Evolutionary conservation across 75 land plant genomes (phyloP), one percentile per base, ranked within the genome.

Genomic region (Cupressus sempervirens): DNA sequence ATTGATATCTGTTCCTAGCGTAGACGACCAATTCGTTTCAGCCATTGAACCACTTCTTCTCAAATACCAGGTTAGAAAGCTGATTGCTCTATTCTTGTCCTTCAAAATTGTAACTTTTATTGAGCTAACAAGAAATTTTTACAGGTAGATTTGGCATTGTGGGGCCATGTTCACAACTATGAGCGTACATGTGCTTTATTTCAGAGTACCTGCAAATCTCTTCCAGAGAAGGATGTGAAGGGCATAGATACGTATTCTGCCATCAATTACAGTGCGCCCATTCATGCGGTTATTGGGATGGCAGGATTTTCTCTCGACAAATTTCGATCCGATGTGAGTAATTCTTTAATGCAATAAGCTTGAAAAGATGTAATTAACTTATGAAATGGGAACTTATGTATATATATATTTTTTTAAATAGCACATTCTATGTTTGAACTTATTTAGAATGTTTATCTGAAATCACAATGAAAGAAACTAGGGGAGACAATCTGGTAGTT

Each of bases 91-190:
- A n/a, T 5, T 1, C 0, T 26, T 65, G 0, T 26, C 29, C 23
- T 65, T 26, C 3, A 65, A 65, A 65, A 1, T 65, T 20, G 68
- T 26, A 65, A 65, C 23, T 0, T 1, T 65, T 65, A 8, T 65
- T 65, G 29, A 26, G 68, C 8, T 26, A 20, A 65, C 29, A 65
- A 65, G 23, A 26, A 23, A 15, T 50, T 38, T 20, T 73, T 1
- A n/a, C 88, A 95, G 97, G 97, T 95, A 50, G 96, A 95, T 84
- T 82, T 95, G 38, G 97, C 82, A 36, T 23, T 93, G 34, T 92
- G 92, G 88, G 96, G 97, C 15, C 97, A 95, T 83, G 97, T 94
- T 29, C 97, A 95, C 76, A 95, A 92, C 85, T 95, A 95, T 79
- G 97, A 95, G 84, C 90, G 97, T 70, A 89, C 97, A 7, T 95